These are phyloP conservation scores for Trichosporon inkin DNA, from an alignment of 1,284 basidiomycete genomes.

Conservation along the genomic window DNA sequence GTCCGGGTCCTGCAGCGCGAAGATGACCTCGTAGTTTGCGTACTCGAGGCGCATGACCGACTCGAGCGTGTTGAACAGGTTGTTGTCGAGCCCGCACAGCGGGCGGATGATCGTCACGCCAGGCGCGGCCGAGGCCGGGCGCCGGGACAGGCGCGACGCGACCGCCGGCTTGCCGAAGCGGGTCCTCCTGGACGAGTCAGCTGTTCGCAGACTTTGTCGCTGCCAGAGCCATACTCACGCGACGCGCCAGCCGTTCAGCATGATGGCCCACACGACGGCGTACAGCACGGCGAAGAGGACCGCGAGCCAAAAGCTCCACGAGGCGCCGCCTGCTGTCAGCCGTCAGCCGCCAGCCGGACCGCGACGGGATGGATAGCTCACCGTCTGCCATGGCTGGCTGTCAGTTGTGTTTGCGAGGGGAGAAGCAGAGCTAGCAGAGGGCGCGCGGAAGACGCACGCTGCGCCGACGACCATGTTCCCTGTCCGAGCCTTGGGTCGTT, in stretches of 20 bases:
- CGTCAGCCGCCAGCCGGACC: no score
- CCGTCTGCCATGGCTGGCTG: not conserved
- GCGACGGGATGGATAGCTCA: no score
- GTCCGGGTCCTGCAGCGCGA: slow-evolving; percentile 73
- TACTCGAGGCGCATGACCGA: slow-evolving; percentile 86
- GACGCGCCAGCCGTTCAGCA: slow-evolving; percentile 67
- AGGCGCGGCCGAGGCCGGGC: slow-evolving; percentile 58
- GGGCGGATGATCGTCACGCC: slow-evolving; percentile 89
- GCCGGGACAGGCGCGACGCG: slow-evolving; percentile 61
- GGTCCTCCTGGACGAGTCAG: slow-evolving; percentile 56
- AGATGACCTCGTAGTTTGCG: slow-evolving; percentile 78
- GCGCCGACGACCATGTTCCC: not conserved
- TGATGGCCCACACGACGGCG: slow-evolving; percentile 64
- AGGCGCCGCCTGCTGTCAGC: slow-evolving; percentile 10
- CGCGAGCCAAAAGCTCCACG: slow-evolving; percentile 10
- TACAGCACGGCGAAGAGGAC: slow-evolving; percentile 56
- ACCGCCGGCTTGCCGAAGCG: slow-evolving; percentile 63
- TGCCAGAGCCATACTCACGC: slow-evolving; percentile 63
- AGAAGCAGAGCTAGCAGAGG: no score
- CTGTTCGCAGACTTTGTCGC: slow-evolving; percentile 10
- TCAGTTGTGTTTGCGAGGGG: no score
- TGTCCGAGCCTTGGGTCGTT: not conserved
- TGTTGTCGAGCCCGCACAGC: slow-evolving; percentile 84
- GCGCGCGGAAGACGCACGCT: not conserved
- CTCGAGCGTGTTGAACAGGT: slow-evolving; percentile 88